Percentiles rank a stretch among this genome's conserved stretches.
Evolutionary conservation across 345 rosid species (phyloP).

Genomic region (Geranium brycei): DNA sequence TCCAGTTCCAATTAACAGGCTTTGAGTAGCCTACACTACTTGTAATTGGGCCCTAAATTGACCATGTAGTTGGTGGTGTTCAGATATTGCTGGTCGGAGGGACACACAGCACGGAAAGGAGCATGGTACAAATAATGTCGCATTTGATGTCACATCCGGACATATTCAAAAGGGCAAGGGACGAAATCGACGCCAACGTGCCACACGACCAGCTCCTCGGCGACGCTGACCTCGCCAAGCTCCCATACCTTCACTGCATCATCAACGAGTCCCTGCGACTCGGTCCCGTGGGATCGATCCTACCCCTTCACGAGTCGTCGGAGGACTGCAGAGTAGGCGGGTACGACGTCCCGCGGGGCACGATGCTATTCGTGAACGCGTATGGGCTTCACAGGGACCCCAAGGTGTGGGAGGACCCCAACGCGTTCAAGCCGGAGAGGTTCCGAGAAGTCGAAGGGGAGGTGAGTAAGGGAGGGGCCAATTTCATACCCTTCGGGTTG

Average conservation of each 20-base stretch:
- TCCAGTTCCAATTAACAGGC: no score
- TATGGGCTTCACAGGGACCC: slow-evolving; percentile 49
- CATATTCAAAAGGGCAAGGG: slow-evolving; percentile 16
- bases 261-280: slow-evolving; percentile 28
- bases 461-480: neutral
- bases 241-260: slow-evolving; percentile 28
- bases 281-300: slow-evolving; percentile 26
- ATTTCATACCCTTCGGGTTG: slow-evolving; percentile 36
- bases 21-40: no score
- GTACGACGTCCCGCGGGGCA: slow-evolving; percentile 21
- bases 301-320: slow-evolving; percentile 7
- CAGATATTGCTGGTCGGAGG: slow-evolving; percentile 32
- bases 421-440: slow-evolving; percentile 25
- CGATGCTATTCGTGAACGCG: slow-evolving; percentile 31
- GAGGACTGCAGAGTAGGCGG: slow-evolving; percentile 24
- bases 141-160: slow-evolving; percentile 28
- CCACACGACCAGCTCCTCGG: slow-evolving; percentile 21
- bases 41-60: no score
- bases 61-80: no score
- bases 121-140: slow-evolving; percentile 37
- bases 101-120: slow-evolving; percentile 29
- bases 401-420: slow-evolving; percentile 29
- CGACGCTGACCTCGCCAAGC: slow-evolving; percentile 23
- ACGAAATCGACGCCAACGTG: slow-evolving; percentile 14
- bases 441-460: slow-evolving; percentile 1